Conservation (phyloP, 192 early-diverging fungal species). For the Coemansia sp. region DNA sequence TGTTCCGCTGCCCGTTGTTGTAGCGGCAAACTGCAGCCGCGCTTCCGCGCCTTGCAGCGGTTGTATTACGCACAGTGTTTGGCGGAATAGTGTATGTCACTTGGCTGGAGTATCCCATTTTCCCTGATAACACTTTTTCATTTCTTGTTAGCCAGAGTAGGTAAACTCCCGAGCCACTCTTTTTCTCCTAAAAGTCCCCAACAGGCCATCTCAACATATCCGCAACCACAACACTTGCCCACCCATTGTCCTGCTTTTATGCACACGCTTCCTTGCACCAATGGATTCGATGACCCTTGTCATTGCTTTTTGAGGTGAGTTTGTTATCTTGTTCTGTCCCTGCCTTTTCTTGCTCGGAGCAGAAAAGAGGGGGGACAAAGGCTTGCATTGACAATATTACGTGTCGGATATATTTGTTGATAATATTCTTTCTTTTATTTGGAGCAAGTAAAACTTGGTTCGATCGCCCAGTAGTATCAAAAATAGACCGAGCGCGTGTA, state of each 20-base stretch:
- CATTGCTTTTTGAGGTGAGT: background rate
- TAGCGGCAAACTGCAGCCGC: background rate
- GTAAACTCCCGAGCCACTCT: background rate
- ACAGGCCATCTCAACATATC: background rate
- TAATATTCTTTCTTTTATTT: background rate
- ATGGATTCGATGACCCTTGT: background rate
- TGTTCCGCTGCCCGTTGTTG: background rate
- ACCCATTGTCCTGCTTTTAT: background rate
- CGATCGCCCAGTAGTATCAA: background rate
- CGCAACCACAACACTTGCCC: background rate
- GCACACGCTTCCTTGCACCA: background rate
- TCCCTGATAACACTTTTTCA: background rate
- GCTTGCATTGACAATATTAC: background rate
- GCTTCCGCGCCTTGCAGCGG: constrained; percentile 5
- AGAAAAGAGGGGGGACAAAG: background rate
- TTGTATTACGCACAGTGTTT: constrained; percentile 2
- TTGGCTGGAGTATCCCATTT: background rate
- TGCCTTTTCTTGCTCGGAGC: background rate
- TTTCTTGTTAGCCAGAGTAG: background rate
- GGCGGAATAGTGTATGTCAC: constrained; percentile 2
- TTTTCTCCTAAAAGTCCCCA: background rate
- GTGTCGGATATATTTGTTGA: background rate
- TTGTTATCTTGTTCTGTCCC: background rate
- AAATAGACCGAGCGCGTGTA: background rate
- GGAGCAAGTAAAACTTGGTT: background rate